These are phyloP conservation scores for Claviceps sorghi DNA, from an alignment of 2,329 filamentous ascomycete species.

Conservation along the genomic window DNA sequence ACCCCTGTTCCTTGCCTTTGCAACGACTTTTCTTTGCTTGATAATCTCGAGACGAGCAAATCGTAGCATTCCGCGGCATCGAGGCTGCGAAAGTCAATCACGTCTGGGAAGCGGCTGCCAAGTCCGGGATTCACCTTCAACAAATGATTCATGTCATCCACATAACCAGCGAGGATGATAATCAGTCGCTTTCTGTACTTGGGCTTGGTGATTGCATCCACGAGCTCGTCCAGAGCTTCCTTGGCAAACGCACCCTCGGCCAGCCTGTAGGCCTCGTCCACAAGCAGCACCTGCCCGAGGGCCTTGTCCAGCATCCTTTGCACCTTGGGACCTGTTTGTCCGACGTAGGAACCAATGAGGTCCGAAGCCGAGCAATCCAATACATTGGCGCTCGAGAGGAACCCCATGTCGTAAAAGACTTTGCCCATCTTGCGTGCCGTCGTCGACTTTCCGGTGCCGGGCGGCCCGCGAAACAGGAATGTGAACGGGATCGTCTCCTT, in stretches of 20 bases:
- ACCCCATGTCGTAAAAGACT: constrained; percentile 60
- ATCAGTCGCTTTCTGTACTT: constrained; percentile 45
- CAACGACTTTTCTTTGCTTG: constrained; percentile 13
- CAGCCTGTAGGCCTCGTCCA: constrained; percentile 60
- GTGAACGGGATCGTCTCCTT: constrained; percentile 43
- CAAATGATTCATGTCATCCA: constrained; percentile 48
- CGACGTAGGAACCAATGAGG: constrained; percentile 52
- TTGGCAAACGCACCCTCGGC: constrained; percentile 39
- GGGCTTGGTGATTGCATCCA: constrained; percentile 38
- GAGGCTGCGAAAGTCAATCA: constrained; percentile 39
- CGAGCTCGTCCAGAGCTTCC: constrained; percentile 39
- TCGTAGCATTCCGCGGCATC: constrained; percentile 24
- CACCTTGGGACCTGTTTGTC: constrained; percentile 56
- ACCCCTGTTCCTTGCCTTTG: constrained; percentile 4
- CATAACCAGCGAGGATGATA: constrained; percentile 56
- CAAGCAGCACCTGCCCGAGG: constrained; percentile 52
- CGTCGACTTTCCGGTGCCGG: constrained; percentile 59
- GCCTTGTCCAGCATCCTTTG: constrained; percentile 41
- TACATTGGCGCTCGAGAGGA: constrained; percentile 45
- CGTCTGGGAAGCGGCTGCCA: constrained; percentile 49
- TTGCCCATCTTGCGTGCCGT: constrained; percentile 62
- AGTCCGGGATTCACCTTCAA: constrained; percentile 48
- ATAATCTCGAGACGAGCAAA: constrained; percentile 24
- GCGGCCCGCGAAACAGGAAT: constrained; percentile 51
- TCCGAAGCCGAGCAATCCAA: constrained; percentile 54